Evolutionary conservation across 768 basidiomycete genomes (phyloP).

Genomic region (Agaricus subrufescens): DNA sequence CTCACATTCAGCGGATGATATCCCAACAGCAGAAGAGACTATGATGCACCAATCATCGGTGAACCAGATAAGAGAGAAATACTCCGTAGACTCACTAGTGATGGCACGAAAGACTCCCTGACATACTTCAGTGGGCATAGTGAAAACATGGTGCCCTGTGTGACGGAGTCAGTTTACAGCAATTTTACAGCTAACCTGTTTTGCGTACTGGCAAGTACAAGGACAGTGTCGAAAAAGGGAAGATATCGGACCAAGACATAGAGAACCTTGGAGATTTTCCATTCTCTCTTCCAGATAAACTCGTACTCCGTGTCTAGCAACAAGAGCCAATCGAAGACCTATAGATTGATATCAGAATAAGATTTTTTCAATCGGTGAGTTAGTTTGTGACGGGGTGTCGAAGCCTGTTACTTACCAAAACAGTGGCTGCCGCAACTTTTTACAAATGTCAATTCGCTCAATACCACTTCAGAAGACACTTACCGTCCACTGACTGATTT

Average conservation of each 20-base stretch:
- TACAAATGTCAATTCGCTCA: no score
- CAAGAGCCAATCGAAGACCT: slow-evolving; percentile 3
- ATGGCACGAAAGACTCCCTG: background rate
- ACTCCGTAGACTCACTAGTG: background rate
- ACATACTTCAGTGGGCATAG: background rate
- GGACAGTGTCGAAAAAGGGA: background rate
- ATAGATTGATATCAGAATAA: no score
- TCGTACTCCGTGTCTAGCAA: background rate
- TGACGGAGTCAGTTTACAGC: background rate
- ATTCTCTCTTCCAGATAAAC: background rate
- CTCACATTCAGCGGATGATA: slow-evolving; percentile 1
- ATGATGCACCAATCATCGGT: background rate
- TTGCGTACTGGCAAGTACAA: slow-evolving; percentile 13
- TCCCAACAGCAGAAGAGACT: background rate
- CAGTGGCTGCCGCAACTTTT: no score
- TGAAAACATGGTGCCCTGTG: background rate
- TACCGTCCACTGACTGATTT: no score
- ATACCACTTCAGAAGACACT: no score
- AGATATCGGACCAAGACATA: background rate
- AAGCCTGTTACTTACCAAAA: no score
- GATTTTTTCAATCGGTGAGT: no score
- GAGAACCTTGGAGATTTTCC: background rate
- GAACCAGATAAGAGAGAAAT: background rate
- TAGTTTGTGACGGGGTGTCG: no score
- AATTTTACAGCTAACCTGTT: no score